Percentiles rank a stretch among this genome's conserved stretches.
Conservation (phyloP, 257 asterid genomes). For the Ballota nigra region DNA sequence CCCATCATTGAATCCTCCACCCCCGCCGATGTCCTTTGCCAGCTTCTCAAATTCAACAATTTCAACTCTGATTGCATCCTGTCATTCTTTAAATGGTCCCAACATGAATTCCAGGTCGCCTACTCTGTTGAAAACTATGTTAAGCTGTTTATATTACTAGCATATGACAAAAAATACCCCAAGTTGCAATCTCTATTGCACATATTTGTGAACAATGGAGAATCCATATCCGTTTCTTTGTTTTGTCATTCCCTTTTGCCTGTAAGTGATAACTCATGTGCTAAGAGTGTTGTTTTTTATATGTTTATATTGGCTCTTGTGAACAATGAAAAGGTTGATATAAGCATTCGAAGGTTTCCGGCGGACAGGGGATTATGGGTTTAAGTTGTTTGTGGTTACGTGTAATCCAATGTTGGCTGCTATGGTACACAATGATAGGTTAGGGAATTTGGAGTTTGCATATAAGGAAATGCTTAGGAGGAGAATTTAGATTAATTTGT, state of each 20-base stretch:
- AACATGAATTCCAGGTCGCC: conserved; percentile 38
- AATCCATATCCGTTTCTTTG: conserved; percentile 35
- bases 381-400: conserved; percentile 52
- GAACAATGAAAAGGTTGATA: conserved; percentile 37
- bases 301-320: conserved; percentile 59
- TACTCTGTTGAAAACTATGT: conserved; percentile 45
- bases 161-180: conserved; percentile 55
- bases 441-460: conserved; percentile 49
- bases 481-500: conserved; percentile 49
- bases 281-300: conserved; percentile 53
- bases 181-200: conserved; percentile 66
- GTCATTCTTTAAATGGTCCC: conserved; percentile 69
- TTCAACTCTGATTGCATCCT: conserved; percentile 42
- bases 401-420: conserved; percentile 58
- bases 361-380: conserved; percentile 75
- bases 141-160: conserved; percentile 46
- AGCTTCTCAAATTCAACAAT: conserved; percentile 34
- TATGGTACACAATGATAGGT: conserved; percentile 48
- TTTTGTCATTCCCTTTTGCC: conserved; percentile 56
- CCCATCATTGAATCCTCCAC: conserved; percentile 38
- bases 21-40: conserved; percentile 44
- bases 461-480: conserved; percentile 78
- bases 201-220: conserved; percentile 36
- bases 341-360: conserved; percentile 74
- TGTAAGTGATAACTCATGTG: conserved; percentile 49